A percentile compares a stretch with the other conserved stretches of the same genome.
These are phyloP conservation scores for Rhodosporidiobolus sp. DNA, from an alignment of 768 basidiomycete species.

Conservation along the genomic window DNA sequence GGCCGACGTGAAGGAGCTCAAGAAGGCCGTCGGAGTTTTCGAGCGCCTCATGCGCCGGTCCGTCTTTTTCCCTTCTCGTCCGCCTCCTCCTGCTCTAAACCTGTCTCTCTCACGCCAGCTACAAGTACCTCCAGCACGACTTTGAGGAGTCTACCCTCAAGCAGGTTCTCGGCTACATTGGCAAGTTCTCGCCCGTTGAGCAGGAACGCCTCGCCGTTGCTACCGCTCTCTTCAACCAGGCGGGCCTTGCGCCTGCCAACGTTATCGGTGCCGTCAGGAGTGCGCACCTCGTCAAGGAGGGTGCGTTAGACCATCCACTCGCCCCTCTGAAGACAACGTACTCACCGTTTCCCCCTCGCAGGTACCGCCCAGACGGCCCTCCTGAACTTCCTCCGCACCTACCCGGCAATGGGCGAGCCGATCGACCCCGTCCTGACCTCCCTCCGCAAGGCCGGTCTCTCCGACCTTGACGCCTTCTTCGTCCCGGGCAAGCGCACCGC, in stretches of 20 bases:
- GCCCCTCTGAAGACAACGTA: background rate
- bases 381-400: slow-evolving; percentile 74
- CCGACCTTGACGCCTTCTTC: slow-evolving; percentile 82
- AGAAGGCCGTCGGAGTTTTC: slow-evolving; percentile 88
- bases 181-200: slow-evolving; percentile 73
- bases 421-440: slow-evolving; percentile 82
- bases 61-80: background rate
- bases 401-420: slow-evolving; percentile 67
- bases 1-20: slow-evolving; percentile 76
- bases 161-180: slow-evolving; percentile 78
- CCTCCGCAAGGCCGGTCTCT: slow-evolving; percentile 80
- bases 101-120: slow-evolving; percentile 55
- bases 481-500: slow-evolving; percentile 74
- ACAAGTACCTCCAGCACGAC: slow-evolving; percentile 98
- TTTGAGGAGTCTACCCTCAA: slow-evolving; percentile 82
- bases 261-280: slow-evolving; percentile 80
- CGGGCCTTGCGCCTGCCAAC: slow-evolving; percentile 72
- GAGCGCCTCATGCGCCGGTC: slow-evolving; percentile 94
- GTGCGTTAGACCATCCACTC: slow-evolving; percentile 52
- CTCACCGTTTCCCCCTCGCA: slow-evolving; percentile 45
- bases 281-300: slow-evolving; percentile 94
- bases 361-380: slow-evolving; percentile 74
- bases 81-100: background rate
- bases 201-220: slow-evolving; percentile 80
- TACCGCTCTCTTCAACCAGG: slow-evolving; percentile 75